phyloP scores from a whole-genome alignment of 192 early-diverging fungal species.

The Chytriomyces confervae region DNA sequence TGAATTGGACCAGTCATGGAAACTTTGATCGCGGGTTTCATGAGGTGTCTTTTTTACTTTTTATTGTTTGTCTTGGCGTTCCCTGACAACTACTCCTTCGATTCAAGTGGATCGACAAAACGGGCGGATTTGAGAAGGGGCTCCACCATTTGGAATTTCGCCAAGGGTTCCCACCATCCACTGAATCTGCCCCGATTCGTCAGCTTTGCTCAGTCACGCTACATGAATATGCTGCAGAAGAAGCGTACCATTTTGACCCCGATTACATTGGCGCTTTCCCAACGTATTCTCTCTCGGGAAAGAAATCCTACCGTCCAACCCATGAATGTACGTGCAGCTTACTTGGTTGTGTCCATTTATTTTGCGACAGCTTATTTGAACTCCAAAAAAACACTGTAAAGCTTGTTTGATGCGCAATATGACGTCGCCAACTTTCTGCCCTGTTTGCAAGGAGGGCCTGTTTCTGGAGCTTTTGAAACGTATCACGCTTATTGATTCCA shows the following conservation, averaged over 20 bases:
- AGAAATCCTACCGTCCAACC: conserved; percentile 59
- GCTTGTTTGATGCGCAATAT: conserved; percentile 70
- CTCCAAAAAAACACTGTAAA: neutral
- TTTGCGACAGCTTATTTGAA: neutral
- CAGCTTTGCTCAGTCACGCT: conserved; percentile 64
- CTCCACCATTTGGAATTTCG: conserved; percentile 53
- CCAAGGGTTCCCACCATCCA: conserved; percentile 45
- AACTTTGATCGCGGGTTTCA: conserved; percentile 58
- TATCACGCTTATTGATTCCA: conserved; percentile 55
- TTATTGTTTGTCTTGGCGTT: neutral
- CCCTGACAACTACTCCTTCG: neutral
- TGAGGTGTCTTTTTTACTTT: conserved; percentile 2
- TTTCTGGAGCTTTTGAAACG: conserved; percentile 58
- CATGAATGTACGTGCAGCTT: conserved; percentile 42
- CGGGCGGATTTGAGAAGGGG: conserved; percentile 49
- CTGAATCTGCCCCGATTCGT: conserved; percentile 54
- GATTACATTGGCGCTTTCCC: conserved; percentile 57
- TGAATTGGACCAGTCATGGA: conserved; percentile 57
- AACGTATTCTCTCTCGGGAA: conserved; percentile 47
- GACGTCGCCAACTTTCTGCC: conserved; percentile 53
- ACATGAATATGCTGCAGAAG: conserved; percentile 59
- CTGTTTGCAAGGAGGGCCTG: conserved; percentile 64
- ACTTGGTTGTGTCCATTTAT: neutral
- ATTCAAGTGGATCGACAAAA: conserved; percentile 45
- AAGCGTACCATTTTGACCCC: conserved; percentile 43